Percentiles rank a stretch among this genome's conserved stretches.
phyloP scores from a whole-genome alignment of 768 basidiomycete species.

The Lentinula aciculospora region DNA sequence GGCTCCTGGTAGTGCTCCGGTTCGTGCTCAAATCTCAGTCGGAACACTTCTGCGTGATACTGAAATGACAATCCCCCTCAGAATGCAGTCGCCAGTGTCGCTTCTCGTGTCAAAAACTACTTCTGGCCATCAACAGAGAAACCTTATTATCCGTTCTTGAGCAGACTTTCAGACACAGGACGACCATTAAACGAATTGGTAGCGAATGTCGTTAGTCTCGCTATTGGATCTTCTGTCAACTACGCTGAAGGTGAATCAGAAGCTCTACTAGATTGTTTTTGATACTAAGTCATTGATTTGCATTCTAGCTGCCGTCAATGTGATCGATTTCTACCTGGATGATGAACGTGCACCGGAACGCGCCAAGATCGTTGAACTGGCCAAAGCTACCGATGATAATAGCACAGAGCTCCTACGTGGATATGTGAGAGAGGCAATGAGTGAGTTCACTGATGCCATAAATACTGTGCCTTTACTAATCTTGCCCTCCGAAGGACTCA shows the following conservation, averaged over 20 bases:
- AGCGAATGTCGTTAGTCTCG: constrained; percentile 39
- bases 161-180: constrained; percentile 26
- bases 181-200: constrained; percentile 36
- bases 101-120: constrained; percentile 18
- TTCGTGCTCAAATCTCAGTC: constrained; percentile 11
- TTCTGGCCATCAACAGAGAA: constrained; percentile 26
- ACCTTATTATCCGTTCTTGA: constrained; percentile 33
- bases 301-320: constrained; percentile 32
- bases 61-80: constrained; percentile 7
- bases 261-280: not conserved
- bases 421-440: constrained; percentile 48
- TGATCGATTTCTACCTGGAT: constrained; percentile 50
- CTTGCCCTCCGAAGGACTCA: constrained; percentile 20
- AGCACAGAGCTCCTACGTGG: constrained; percentile 34
- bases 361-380: constrained; percentile 30
- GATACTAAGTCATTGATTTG: constrained; percentile 1
- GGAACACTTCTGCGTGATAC: not conserved
- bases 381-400: constrained; percentile 22
- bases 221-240: constrained; percentile 41
- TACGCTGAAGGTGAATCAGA: constrained; percentile 32
- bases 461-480: not conserved
- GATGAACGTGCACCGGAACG: constrained; percentile 32
- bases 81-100: constrained; percentile 23
- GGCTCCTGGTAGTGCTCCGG: constrained; percentile 20
- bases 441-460: constrained; percentile 22